Evolutionary conservation across 257 asterid genomes (phyloP), one percentile per base, ranked within the genome.

Genomic region (Striga asiatica): DNA sequence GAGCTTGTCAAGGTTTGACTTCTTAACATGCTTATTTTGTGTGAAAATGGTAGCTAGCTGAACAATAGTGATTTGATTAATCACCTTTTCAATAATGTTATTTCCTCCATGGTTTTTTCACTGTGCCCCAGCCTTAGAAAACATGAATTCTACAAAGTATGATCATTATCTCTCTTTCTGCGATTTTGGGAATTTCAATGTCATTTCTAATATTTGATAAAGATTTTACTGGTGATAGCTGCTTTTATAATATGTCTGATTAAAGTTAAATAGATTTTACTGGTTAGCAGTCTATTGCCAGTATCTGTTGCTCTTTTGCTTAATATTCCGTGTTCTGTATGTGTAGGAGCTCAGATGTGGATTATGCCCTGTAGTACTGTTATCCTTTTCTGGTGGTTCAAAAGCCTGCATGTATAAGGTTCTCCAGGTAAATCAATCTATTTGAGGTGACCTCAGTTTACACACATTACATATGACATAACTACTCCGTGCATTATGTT

Each of bases 391-490:
- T 58, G 97, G 94, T 64, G 97, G 94, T 68, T 89, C 95, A 23
- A 88, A 85, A 71, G 95, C 95, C 54, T 89, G 95, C 77, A 69
- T 89, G 93, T 83, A 85, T 69, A 89, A 89, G 78, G 69, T 80
- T 75, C 83, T 89, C 57, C 88, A 89, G 95, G 97, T 85, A 74
- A 60, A 41, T 49, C 35, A 50, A 25, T 43, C 14, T 16, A 41
- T 41, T n/a, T 41, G 66, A 62, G 27, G 38, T 27, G 64, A 29
- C 59, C 17, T 14, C 19, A 12, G 38, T 13, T 29, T 41, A 11
- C 50, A 52, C 25, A 34, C 48, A 9, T 27, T 29, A 54, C 31
- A 34, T 56, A 18, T 24, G 6, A 51, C 19, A 55, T 13, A 29
- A 17, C 47, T 13, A 41, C n/a, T 24, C 50, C 34, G 17, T 20